Base-by-base conservation (phyloP, 2,329 filamentous ascomycete species). In the Madurella mycetomatis region DNA sequence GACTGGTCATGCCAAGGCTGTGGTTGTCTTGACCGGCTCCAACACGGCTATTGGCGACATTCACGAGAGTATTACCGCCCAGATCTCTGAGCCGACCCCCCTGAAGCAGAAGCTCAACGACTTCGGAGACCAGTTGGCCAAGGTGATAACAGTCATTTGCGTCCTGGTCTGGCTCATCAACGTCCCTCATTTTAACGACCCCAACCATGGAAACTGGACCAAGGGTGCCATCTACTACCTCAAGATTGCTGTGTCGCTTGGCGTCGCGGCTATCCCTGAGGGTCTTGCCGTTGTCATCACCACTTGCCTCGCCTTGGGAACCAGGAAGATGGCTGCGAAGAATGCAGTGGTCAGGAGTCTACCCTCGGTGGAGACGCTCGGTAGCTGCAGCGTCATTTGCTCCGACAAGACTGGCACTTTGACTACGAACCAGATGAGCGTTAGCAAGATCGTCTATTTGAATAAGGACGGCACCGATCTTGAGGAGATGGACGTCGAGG, bases 141-240 rank as follows among this genome's bases (percentile, higher is more conserved):
- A 97, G 79, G 94, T 97, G 58, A 99, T 99, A 63, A 97, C 92
- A 7, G 87, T 92, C 58, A 99, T 99, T 67, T 99, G 95, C 72
- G 78, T 97, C 61, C 77, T 96, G 54, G 94, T 99, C 65, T 99
- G 94, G 94, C 78, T 97, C 57, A 99, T 99, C 80, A 99, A 99
- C 76, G 90, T 97, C 63, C 87, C 90, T 66, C 90, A 99, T 76
- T 99, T 99, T 79, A 94, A 84, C 67, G 94, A 99, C 67, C 90
- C 92, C 30, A 87, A 88, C 61, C 92, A 96, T 65, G 94, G 94
- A 65, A 88, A 84, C 72, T 96, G 91, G 86, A 83, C 90, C 60
- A 99, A 97, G 78, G 94, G 94, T 56, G 94, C 94, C 56, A 97
- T 99, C 67, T 99, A 99, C 80, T 99, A 99, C 73, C 84, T 99